phyloP scores from a whole-genome alignment of 257 asterid genomes.

The Anisodus tanguticus region DNA sequence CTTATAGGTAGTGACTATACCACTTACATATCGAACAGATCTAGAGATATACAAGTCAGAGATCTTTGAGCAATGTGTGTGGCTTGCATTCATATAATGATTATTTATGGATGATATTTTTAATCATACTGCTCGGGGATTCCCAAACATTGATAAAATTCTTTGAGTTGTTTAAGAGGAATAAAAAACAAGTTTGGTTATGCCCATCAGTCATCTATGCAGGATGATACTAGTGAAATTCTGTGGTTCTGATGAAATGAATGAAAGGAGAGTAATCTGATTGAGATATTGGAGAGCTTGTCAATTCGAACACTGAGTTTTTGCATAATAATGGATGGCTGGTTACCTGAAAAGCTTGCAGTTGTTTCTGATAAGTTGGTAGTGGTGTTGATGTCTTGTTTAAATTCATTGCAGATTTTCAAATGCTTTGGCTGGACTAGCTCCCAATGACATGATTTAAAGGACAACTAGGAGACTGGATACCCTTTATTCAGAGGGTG shows the following conservation, averaged over 20 bases:
- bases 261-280: neutral
- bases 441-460: constrained; percentile 72
- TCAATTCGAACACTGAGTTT: neutral
- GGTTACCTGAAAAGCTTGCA: neutral
- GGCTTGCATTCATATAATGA: neutral
- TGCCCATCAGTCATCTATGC: neutral
- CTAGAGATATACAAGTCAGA: neutral
- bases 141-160: neutral
- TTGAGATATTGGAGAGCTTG: neutral
- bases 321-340: neutral
- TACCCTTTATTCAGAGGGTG: constrained; percentile 92
- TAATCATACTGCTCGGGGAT: neutral
- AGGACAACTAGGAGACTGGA: constrained; percentile 86
- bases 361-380: neutral
- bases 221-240: neutral
- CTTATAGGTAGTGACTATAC: too few relatives aligned
- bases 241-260: neutral
- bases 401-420: constrained; percentile 61
- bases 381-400: neutral
- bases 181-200: neutral
- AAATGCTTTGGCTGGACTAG: constrained; percentile 76
- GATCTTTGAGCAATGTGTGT: neutral
- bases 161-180: neutral
- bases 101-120: neutral
- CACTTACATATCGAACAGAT: too few relatives aligned